Conservation (phyloP, 345 rosid species). For the Gynandropsis gynandra region DNA sequence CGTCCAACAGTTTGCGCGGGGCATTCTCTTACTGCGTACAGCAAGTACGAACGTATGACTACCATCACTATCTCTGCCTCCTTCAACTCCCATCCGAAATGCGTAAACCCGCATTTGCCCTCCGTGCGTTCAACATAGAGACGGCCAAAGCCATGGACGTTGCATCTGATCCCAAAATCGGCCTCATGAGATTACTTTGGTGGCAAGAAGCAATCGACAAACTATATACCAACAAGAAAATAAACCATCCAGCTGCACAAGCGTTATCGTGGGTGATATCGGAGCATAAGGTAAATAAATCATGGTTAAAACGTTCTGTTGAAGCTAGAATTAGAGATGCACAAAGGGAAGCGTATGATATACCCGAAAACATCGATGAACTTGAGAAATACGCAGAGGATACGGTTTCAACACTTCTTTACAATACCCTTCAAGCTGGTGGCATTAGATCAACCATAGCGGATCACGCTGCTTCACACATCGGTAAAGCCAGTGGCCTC, state of each 20-base stretch:
- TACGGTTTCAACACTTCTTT: conserved; percentile 66
- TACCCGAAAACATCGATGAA: conserved; percentile 63
- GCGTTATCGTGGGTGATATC: conserved; percentile 71
- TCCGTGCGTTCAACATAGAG: conserved; percentile 88
- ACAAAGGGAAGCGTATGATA: conserved; percentile 46
- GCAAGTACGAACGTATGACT: conserved; percentile 86
- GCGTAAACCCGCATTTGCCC: conserved; percentile 90
- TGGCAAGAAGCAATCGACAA: conserved; percentile 92
- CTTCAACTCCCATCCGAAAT: conserved; percentile 71
- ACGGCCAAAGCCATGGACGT: conserved; percentile 91
- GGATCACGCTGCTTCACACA: conserved; percentile 87
- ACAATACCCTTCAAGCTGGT: conserved; percentile 79
- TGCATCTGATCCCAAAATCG: conserved; percentile 86
- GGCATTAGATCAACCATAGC: conserved; percentile 72
- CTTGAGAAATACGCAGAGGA: conserved; percentile 87
- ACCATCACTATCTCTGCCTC: conserved; percentile 95
- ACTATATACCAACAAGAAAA: conserved; percentile 52
- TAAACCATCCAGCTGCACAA: conserved; percentile 73
- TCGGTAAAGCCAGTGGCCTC: conserved; percentile 91
- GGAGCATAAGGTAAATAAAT: conserved; percentile 56
- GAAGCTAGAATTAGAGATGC: conserved; percentile 86
- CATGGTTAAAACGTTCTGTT: conserved; percentile 81
- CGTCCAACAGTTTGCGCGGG: conserved; percentile 45
- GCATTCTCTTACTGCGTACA: conserved; percentile 83
- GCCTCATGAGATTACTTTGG: conserved; percentile 89